Evolutionary conservation across 2,329 filamentous ascomycete species (phyloP).

Genomic region (Cytospora piceicola): DNA sequence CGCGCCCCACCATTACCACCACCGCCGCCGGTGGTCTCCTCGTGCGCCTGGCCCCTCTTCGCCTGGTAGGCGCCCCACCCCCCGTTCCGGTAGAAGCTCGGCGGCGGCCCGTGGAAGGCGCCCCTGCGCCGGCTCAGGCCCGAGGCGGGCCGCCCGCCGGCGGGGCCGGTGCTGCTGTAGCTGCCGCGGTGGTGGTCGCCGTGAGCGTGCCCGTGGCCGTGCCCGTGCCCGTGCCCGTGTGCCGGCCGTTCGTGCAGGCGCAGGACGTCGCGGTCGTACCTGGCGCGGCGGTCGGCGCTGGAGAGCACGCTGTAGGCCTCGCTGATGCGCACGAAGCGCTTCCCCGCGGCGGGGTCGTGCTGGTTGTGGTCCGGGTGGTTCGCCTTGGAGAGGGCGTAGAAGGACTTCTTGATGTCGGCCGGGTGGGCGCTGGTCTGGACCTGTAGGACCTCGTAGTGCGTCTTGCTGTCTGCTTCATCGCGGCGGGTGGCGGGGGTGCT

Average conservation of each 20-base stretch:
- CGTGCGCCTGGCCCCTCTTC: constrained; percentile 61
- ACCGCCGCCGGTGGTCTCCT: constrained; percentile 42
- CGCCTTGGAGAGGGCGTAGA: constrained; percentile 88
- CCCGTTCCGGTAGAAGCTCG: constrained; percentile 82
- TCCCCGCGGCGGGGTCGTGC: constrained; percentile 69
- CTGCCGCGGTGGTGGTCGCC: constrained; percentile 37
- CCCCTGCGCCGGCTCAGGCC: constrained; percentile 78
- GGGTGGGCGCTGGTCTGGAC: constrained; percentile 69
- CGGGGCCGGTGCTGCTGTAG: constrained; percentile 63
- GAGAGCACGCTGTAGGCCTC: constrained; percentile 82
- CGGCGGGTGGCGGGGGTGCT: constrained; percentile 38
- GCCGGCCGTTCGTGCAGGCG: constrained; percentile 42
- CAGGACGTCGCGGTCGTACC: constrained; percentile 77
- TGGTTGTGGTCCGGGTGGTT: constrained; percentile 94
- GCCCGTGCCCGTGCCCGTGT: constrained; percentile 35
- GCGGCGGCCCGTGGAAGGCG: constrained; percentile 82
- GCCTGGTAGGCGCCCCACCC: constrained; percentile 72
- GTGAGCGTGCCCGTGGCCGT: constrained; percentile 34
- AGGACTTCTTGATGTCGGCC: constrained; percentile 56
- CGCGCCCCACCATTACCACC: not conserved
- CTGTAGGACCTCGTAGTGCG: constrained; percentile 82
- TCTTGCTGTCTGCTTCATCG: constrained; percentile 46
- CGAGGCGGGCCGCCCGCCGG: constrained; percentile 76
- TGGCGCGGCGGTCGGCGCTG: constrained; percentile 71
- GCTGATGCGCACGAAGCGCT: constrained; percentile 80